These are phyloP conservation scores for Salicornia ramosissima DNA, from an alignment of 148 eudicot species.

Conservation along the genomic window DNA sequence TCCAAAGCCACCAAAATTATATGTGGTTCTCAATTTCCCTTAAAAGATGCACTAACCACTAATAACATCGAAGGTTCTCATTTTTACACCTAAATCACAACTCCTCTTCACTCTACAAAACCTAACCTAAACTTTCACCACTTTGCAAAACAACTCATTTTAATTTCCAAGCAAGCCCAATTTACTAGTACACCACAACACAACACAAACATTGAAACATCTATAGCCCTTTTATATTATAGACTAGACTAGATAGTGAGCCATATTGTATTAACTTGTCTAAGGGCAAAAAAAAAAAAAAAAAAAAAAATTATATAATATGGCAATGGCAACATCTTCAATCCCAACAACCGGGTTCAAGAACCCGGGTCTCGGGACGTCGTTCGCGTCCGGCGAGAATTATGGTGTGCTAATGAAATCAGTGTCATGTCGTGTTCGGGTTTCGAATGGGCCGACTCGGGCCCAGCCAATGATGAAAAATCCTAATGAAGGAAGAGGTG, in stretches of 20 bases:
- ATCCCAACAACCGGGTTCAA: conserved; percentile 35
- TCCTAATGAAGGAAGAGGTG: conserved; percentile 86
- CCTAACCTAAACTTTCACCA: conserved; percentile 1
- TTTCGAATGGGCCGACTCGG: conserved; percentile 40
- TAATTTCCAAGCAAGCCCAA: not conserved
- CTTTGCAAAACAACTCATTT: not conserved
- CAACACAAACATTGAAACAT: too few species aligned
- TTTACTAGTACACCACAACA: not conserved
- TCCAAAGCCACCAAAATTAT: conserved; percentile 1
- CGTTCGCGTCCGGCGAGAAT: conserved; percentile 63
- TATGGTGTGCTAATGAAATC: conserved; percentile 37
- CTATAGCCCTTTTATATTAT: not conserved
- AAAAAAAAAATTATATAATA: too few species aligned
- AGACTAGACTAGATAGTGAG: not conserved
- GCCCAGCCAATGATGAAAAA: conserved; percentile 74
- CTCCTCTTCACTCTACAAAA: conserved; percentile 15
- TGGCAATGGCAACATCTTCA: conserved; percentile 42
- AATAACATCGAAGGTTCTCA: conserved; percentile 27
- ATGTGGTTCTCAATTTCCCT: conserved; percentile 19
- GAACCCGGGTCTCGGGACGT: conserved; percentile 29
- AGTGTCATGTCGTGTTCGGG: conserved; percentile 31
- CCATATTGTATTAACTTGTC: not conserved
- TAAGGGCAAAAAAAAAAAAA: not conserved
- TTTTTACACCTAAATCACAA: conserved; percentile 22
- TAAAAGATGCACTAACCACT: not conserved